These are phyloP conservation scores for Phytophthora tubulina DNA, from an alignment of 352 stramenopile genomes.

Conservation along the genomic window DNA sequence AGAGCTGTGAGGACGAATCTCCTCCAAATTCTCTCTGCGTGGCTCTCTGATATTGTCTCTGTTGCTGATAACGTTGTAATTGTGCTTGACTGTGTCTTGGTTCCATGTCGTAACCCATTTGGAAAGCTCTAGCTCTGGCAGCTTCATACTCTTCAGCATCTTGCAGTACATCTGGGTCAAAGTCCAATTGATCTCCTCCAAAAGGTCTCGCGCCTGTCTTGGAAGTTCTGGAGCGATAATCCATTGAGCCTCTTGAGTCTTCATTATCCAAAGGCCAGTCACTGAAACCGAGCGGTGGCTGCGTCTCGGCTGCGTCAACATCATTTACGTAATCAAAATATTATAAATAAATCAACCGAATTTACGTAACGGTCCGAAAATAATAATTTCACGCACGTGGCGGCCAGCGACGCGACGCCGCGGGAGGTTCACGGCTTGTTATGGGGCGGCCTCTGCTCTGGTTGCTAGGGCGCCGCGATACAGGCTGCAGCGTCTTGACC, in stretches of 20 bases:
- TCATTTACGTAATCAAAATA: not conserved
- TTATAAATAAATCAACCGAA: slow-evolving; percentile 4
- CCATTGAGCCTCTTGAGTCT: slow-evolving; percentile 6
- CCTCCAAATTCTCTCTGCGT: slow-evolving; percentile 33
- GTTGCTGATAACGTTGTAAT: slow-evolving; percentile 52
- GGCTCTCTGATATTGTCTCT: slow-evolving; percentile 45
- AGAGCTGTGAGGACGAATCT: slow-evolving; percentile 31
- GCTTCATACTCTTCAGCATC: slow-evolving; percentile 30
- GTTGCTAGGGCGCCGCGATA: slow-evolving; percentile 13
- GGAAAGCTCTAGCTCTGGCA: slow-evolving; percentile 22
- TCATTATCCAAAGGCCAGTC: slow-evolving; percentile 40
- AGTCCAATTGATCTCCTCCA: slow-evolving; percentile 16
- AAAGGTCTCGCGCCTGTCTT: slow-evolving; percentile 13
- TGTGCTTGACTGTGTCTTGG: slow-evolving; percentile 44
- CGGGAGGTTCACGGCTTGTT: slow-evolving; percentile 8
- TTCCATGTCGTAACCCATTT: slow-evolving; percentile 45
- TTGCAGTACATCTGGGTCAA: slow-evolving; percentile 6
- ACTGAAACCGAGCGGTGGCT: slow-evolving; percentile 20
- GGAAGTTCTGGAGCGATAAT: slow-evolving; percentile 10
- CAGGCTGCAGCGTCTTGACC: slow-evolving; percentile 44
- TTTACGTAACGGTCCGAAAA: not conserved
- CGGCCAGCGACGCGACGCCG: slow-evolving; percentile 7
- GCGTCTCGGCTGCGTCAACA: slow-evolving; percentile 28
- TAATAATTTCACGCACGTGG: slow-evolving; percentile 20
- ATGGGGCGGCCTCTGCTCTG: slow-evolving; percentile 19